A percentile compares a stretch with the other conserved stretches of the same genome.
phyloP scores from a whole-genome alignment of 1,284 basidiomycete genomes.

The Microbotryum lychnidis-dioicae region DNA sequence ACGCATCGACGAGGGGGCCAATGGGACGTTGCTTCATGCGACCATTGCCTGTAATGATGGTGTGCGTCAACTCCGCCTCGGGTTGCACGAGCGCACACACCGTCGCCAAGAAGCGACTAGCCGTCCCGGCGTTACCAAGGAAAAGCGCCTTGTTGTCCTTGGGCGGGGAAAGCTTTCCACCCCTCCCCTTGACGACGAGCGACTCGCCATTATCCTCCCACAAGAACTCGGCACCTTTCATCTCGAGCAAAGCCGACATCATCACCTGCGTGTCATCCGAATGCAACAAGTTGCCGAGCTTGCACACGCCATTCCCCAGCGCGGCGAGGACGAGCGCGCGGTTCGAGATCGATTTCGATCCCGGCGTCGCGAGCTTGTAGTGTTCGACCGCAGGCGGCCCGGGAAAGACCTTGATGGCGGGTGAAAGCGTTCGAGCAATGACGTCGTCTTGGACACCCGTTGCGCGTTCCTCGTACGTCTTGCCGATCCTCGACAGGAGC shows the following conservation, averaged over 20 bases:
- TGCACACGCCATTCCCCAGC: slow-evolving; percentile 77
- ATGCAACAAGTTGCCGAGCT: slow-evolving; percentile 82
- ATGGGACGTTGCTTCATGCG: slow-evolving; percentile 97
- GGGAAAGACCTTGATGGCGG: slow-evolving; percentile 64
- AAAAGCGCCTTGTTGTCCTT: slow-evolving; percentile 77
- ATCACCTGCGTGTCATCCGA: slow-evolving; percentile 99
- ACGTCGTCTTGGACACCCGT: slow-evolving; percentile 71
- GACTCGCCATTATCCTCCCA: slow-evolving; percentile 95
- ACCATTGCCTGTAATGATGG: slow-evolving; percentile 89
- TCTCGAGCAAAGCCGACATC: slow-evolving; percentile 85
- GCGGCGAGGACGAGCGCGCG: slow-evolving; percentile 90
- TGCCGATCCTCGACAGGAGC: slow-evolving; percentile 79
- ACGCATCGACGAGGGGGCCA: slow-evolving; percentile 88
- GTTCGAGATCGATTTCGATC: slow-evolving; percentile 95
- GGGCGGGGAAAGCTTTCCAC: slow-evolving; percentile 71
- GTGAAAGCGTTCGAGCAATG: slow-evolving; percentile 70
- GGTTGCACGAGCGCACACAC: slow-evolving; percentile 72
- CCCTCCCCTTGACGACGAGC: slow-evolving; percentile 80
- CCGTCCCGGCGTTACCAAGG: slow-evolving; percentile 95
- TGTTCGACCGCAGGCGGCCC: slow-evolving; percentile 55
- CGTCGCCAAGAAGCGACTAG: slow-evolving; percentile 92
- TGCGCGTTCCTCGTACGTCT: slow-evolving; percentile 85
- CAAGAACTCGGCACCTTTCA: slow-evolving; percentile 79
- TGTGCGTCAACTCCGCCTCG: slow-evolving; percentile 46
- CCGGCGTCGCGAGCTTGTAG: slow-evolving; percentile 82